Conservation (phyloP, 371 early-diverging fungal genomes). For the Apophysomyces variabilis region DNA sequence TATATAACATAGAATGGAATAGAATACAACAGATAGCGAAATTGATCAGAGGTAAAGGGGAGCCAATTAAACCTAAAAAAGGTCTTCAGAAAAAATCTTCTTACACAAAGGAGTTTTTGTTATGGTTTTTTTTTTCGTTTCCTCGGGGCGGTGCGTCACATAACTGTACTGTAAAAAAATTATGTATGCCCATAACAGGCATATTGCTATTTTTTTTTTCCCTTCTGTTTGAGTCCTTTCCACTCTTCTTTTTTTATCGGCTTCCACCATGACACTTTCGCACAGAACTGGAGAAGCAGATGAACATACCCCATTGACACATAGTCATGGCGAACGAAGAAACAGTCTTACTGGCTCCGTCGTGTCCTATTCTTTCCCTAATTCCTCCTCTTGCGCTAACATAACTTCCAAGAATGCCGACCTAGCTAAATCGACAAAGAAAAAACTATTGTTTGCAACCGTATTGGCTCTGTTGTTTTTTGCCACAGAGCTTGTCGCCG, state of each 20-base stretch:
- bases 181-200: slow-evolving; percentile 1
- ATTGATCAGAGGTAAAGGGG: neutral
- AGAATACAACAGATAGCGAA: neutral
- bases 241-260: neutral
- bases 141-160: slow-evolving; percentile 2
- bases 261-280: neutral
- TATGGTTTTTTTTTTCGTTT: neutral
- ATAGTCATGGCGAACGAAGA: slow-evolving; percentile 2
- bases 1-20: neutral
- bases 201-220: slow-evolving; percentile 1
- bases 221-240: neutral
- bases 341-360: neutral
- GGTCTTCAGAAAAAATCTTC: neutral
- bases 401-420: slow-evolving; percentile 30
- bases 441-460: slow-evolving; percentile 57
- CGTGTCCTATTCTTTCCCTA: slow-evolving; percentile 23
- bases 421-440: slow-evolving; percentile 34
- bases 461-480: slow-evolving; percentile 68
- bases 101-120: neutral
- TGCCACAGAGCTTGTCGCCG: slow-evolving; percentile 71
- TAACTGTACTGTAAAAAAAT: neutral
- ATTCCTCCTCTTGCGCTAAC: slow-evolving; percentile 39
- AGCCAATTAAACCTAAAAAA: neutral
- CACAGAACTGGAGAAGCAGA: neutral
- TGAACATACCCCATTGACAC: slow-evolving; percentile 3